These are phyloP conservation scores for Yarrowia osloensis DNA, from an alignment of 805 yeast species.

Conservation along the genomic window DNA sequence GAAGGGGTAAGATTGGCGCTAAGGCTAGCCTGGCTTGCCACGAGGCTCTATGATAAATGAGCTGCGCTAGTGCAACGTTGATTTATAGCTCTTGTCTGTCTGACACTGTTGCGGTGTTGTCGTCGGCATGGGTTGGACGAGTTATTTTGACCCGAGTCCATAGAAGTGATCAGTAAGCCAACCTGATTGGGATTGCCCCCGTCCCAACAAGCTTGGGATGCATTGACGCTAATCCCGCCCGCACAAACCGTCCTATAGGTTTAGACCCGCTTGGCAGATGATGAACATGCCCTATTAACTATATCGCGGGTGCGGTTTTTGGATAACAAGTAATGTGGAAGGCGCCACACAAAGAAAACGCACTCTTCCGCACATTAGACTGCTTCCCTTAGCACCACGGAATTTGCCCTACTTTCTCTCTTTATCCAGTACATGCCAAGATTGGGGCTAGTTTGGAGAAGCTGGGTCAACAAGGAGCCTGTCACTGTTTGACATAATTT, in stretches of 20 bases:
- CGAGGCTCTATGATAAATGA: background rate
- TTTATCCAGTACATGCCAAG: background rate
- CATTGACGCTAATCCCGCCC: background rate
- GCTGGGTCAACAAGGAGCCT: too few relatives aligned
- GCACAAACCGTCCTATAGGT: background rate
- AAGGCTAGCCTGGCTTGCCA: background rate
- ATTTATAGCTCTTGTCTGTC: background rate
- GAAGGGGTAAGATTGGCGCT: background rate
- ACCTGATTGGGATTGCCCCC: too few relatives aligned
- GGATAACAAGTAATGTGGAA: background rate
- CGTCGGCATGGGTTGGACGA: too few relatives aligned
- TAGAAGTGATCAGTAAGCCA: too few relatives aligned
- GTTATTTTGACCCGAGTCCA: too few relatives aligned
- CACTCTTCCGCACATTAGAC: background rate
- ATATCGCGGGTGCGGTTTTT: background rate
- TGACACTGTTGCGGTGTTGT: too few relatives aligned
- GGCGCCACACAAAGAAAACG: background rate
- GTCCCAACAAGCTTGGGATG: background rate
- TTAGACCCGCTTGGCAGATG: background rate
- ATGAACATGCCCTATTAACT: background rate
- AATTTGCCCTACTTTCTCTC: background rate
- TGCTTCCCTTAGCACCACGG: background rate
- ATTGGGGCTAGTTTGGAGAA: background rate
- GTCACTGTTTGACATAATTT: too few relatives aligned
- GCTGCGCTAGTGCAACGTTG: background rate